Evolutionary conservation across 2,329 filamentous ascomycete species (phyloP), one percentile per base, ranked within the genome.

Genomic region (Aureobasidium pullulans): DNA sequence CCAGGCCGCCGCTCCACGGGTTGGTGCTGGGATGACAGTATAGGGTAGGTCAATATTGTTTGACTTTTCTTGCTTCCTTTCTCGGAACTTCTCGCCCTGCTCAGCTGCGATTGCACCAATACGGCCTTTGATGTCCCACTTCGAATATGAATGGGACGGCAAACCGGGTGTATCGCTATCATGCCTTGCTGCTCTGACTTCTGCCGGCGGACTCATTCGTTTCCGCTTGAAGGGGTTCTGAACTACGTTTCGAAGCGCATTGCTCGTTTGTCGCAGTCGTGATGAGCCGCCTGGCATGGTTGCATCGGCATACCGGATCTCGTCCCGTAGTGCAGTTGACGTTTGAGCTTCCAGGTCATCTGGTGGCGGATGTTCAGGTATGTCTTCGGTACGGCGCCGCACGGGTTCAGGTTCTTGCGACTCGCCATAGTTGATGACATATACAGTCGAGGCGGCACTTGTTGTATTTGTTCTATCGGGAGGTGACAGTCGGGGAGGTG

Each of bases 361-460:
- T 5, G 42, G 9, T 16, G 15, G 19, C 4, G 57, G 15, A 1
- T 56, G 32, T 31, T 32, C 40, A 1, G 39, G 28, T 47, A 28
- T 32, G n/a, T 48, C 59, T 2, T 60, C 64, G 3, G 64, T 57
- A 31, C 68, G 63, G 19, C 70, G 64, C 8, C 70, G 62, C 4
- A 72, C 65, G 13, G 68, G 69, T 40, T 71, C 67, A 62, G 76
- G 79, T 60, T 75, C 74, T 52, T 77, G 79, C 15, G 73, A 72
- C 8, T 81, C 74, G 13, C 81, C 77, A 66, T 86, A 84, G 32
- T 81, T 80, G 32, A 87, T 79, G 54, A 82, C 80, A 66, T 87
- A 86, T 4, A 85, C 80, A 1, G 84, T 86, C 62, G 83, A 86
- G 29, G 79, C 80, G 8, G 82, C 82, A 69, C 83, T 86, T 6